These are phyloP conservation scores for Scedosporium apiospermum DNA, from an alignment of 2,329 filamentous ascomycete genomes.

Conservation along the genomic window DNA sequence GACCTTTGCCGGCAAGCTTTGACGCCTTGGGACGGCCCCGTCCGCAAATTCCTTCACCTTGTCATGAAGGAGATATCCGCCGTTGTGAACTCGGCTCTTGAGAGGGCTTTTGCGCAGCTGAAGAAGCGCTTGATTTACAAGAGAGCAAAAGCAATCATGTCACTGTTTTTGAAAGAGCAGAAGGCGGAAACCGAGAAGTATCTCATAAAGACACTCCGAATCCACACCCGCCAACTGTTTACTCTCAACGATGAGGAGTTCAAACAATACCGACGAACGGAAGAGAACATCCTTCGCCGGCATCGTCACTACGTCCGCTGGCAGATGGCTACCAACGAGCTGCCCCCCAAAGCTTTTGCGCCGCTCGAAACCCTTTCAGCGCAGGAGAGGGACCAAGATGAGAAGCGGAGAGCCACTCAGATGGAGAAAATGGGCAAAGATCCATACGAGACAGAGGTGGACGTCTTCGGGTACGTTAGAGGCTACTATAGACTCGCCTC, in stretches of 20 bases:
- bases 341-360: conserved; percentile 25
- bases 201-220: conserved; percentile 35
- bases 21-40: conserved; percentile 45
- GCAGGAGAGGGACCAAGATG: conserved; percentile 36
- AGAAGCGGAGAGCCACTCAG: conserved; percentile 30
- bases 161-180: conserved; percentile 31
- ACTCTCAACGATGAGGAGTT: conserved; percentile 46
- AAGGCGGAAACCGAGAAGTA: conserved; percentile 24
- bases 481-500: conserved; percentile 63
- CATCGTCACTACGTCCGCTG: conserved; percentile 41
- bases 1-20: conserved; percentile 48
- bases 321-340: conserved; percentile 23
- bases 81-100: conserved; percentile 36
- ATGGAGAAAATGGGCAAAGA: conserved; percentile 44
- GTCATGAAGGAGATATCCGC: conserved; percentile 28
- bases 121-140: conserved; percentile 41
- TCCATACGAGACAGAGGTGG: conserved; percentile 48
- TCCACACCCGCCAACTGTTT: conserved; percentile 46
- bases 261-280: conserved; percentile 32
- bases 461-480: conserved; percentile 52
- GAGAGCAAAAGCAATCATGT: conserved; percentile 32
- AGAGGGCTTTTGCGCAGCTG: conserved; percentile 33
- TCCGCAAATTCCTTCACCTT: conserved; percentile 36
- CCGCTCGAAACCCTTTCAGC: conserved; percentile 27
- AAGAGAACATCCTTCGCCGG: conserved; percentile 33